Evolutionary conservation across 805 yeast species (phyloP).

Genomic region (Yarrowia bubula): DNA sequence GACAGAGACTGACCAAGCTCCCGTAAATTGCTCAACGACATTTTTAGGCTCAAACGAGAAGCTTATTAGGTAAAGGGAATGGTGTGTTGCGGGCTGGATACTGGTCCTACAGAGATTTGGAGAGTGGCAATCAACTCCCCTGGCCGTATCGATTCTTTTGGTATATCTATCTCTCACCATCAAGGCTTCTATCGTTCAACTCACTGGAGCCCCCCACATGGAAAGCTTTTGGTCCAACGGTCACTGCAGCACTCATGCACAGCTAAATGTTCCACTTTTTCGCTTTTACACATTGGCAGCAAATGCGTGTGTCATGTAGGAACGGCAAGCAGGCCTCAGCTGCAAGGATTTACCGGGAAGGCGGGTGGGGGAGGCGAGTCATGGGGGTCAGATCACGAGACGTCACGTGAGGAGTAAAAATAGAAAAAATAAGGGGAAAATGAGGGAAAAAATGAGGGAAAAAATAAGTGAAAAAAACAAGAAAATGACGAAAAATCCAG

Average conservation of each 20-base stretch:
- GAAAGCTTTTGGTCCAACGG: background rate
- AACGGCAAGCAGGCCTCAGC: background rate
- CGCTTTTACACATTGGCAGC: conserved; percentile 5
- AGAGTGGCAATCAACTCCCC: no score
- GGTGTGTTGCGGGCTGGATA: no score
- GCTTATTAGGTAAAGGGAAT: no score
- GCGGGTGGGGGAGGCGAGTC: background rate
- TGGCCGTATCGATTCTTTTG: no score
- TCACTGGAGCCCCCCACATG: no score
- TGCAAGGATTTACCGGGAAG: background rate
- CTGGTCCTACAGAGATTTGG: no score
- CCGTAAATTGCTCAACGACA: background rate
- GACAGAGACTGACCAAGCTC: background rate
- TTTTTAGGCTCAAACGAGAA: background rate
- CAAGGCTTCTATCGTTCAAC: no score
- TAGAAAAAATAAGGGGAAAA: no score
- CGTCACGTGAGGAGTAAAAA: background rate
- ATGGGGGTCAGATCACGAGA: background rate
- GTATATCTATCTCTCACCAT: no score
- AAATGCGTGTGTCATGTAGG: conserved; percentile 6
- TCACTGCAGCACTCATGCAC: background rate
- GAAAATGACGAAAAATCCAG: no score
- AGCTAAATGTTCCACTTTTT: background rate
- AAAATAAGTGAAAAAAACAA: no score
- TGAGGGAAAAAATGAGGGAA: no score